Conservation (phyloP, 805 yeast genomes). For the Starmerella sirachaensis region DNA sequence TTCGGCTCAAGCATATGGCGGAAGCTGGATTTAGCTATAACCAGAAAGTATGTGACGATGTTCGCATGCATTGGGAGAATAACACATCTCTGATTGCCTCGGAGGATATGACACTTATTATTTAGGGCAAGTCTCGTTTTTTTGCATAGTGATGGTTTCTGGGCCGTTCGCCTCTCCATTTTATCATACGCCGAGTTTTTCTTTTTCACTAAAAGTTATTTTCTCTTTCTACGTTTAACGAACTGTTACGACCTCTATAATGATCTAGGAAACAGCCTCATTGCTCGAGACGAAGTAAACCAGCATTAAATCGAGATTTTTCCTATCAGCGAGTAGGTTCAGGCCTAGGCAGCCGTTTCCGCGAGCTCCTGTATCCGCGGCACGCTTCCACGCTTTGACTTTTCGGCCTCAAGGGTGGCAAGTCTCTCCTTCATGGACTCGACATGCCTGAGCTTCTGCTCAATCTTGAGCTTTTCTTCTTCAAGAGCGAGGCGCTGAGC, state of each 20-base stretch:
- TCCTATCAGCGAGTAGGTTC: neutral
- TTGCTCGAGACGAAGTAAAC: neutral
- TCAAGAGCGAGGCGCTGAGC: conserved; percentile 59
- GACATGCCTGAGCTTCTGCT: conserved; percentile 56
- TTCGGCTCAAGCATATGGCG: conserved; percentile 34
- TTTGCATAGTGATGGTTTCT: no score
- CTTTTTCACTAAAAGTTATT: no score
- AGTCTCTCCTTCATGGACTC: conserved; percentile 57
- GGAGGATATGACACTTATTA: conserved; percentile 4
- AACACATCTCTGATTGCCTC: conserved; percentile 35
- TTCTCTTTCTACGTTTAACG: no score
- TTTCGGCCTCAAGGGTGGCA: conserved; percentile 35
- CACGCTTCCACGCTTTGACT: no score
- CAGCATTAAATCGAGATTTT: neutral
- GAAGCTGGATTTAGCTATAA: conserved; percentile 36
- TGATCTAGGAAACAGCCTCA: no score
- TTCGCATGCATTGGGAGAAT: conserved; percentile 43
- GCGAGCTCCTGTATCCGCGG: no score
- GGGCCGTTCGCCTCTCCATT: no score
- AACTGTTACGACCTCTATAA: no score
- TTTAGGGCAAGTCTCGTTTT: neutral
- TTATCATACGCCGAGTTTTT: no score
- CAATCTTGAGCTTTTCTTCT: conserved; percentile 62
- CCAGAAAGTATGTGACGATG: conserved; percentile 36
- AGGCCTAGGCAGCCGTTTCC: neutral